phyloP scores from a whole-genome alignment of 2,329 filamentous ascomycete genomes.

The Aspergillus brunneoviolaceus region DNA sequence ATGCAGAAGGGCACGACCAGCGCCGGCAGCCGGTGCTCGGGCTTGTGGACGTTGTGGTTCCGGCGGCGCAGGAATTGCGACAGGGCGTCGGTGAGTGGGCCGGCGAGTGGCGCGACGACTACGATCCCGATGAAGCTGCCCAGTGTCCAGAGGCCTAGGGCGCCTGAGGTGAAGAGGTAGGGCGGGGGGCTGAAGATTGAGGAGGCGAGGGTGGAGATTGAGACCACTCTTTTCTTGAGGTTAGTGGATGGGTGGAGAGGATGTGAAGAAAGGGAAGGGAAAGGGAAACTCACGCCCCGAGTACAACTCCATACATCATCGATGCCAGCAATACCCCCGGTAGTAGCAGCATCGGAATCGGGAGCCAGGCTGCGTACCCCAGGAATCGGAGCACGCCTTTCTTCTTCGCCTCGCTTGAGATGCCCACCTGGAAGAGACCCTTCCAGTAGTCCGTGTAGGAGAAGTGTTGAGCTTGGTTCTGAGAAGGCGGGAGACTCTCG shows the following conservation, averaged over 20 bases:
- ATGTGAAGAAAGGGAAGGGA: not conserved
- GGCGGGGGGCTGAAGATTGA: constrained; percentile 31
- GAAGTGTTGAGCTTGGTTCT: not conserved
- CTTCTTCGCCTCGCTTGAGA: constrained; percentile 23
- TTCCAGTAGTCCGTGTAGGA: constrained; percentile 29
- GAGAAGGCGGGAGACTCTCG: constrained; percentile 11
- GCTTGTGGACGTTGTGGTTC: constrained; percentile 38
- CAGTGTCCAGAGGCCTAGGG: constrained; percentile 30
- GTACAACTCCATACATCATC: constrained; percentile 28
- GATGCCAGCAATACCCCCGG: constrained; percentile 27
- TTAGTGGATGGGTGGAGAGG: constrained; percentile 1
- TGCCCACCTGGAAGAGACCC: constrained; percentile 26
- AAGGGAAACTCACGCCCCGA: constrained; percentile 25
- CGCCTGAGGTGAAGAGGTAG: constrained; percentile 31
- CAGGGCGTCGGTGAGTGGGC: constrained; percentile 42
- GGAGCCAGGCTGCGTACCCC: constrained; percentile 22
- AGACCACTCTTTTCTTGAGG: constrained; percentile 18
- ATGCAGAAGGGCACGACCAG: constrained; percentile 40
- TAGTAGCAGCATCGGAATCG: constrained; percentile 25
- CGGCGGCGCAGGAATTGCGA: constrained; percentile 36
- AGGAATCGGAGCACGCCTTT: constrained; percentile 19
- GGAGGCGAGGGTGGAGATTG: constrained; percentile 29
- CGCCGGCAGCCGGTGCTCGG: constrained; percentile 42
- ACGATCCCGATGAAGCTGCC: constrained; percentile 42
- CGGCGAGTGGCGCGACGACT: constrained; percentile 39